A percentile compares a stretch with the other conserved stretches of the same genome.
These are phyloP conservation scores for Ceratobasidium papillatum DNA, from an alignment of 1,284 basidiomycete genomes.

Conservation along the genomic window DNA sequence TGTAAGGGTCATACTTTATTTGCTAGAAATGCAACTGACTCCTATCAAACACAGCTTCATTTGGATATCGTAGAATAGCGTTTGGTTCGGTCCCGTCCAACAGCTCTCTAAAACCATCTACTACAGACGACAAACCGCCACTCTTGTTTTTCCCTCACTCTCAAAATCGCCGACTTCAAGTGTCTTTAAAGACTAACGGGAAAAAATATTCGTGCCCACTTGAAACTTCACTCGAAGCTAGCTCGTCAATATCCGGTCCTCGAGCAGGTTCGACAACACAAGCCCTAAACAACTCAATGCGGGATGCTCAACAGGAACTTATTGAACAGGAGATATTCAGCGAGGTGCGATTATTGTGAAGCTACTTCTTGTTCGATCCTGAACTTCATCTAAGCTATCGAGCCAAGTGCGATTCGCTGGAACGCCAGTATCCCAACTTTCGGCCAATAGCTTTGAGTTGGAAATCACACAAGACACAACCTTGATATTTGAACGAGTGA, in stretches of 20 bases:
- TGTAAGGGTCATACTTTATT: not conserved
- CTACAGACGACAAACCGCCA: constrained; percentile 15
- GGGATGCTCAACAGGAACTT: constrained; percentile 69
- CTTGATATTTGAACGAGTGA: constrained; percentile 71
- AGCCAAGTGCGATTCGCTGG: constrained; percentile 74
- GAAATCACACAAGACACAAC: constrained; percentile 75
- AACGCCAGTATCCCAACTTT: constrained; percentile 75
- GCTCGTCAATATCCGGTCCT: constrained; percentile 6
- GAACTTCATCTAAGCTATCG: constrained; percentile 57
- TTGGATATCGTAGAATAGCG: constrained; percentile 25
- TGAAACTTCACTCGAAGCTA: not conserved
- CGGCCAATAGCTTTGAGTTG: constrained; percentile 75
- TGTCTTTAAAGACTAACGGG: constrained; percentile 28
- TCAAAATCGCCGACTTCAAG: constrained; percentile 36
- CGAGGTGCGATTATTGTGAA: constrained; percentile 46
- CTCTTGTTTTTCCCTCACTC: constrained; percentile 37
- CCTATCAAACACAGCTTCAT: not conserved
- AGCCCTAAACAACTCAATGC: constrained; percentile 60
- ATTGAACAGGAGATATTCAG: constrained; percentile 82
- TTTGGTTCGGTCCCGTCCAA: constrained; percentile 25
- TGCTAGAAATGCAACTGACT: not conserved
- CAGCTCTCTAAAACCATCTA: constrained; percentile 5
- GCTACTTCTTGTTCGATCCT: not conserved
- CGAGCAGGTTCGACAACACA: constrained; percentile 14
- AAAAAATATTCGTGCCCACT: constrained; percentile 32